Evolutionary conservation across 805 yeast genomes (phyloP).

Genomic region (Candida nanaspora): DNA sequence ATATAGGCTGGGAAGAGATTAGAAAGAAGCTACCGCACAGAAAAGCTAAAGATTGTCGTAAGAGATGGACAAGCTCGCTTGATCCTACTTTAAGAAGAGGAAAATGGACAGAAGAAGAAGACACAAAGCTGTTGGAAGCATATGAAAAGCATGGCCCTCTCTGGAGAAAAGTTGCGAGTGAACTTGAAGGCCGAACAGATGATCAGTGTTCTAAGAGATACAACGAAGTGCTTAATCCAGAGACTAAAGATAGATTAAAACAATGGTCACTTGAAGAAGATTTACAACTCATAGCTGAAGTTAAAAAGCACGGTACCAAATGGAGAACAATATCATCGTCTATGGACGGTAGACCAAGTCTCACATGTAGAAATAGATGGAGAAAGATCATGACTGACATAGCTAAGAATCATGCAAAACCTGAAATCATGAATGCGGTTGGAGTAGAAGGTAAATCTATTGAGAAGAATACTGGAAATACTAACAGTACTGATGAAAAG

Average conservation of each 20-base stretch:
- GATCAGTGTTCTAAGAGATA: slow-evolving; percentile 94
- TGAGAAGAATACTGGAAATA: slow-evolving; percentile 4
- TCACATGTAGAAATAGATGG: slow-evolving; percentile 92
- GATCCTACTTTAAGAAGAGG: slow-evolving; percentile 82
- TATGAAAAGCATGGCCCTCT: slow-evolving; percentile 65
- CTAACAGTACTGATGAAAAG: not conserved
- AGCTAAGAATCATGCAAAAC: slow-evolving; percentile 56
- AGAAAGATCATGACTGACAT: slow-evolving; percentile 75
- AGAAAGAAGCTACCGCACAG: slow-evolving; percentile 42
- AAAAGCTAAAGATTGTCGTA: slow-evolving; percentile 76
- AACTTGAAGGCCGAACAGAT: slow-evolving; percentile 80
- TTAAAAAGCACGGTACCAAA: slow-evolving; percentile 70
- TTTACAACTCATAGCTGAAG: slow-evolving; percentile 54
- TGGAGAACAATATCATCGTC: slow-evolving; percentile 78
- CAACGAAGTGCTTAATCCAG: slow-evolving; percentile 81
- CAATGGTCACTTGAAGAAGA: slow-evolving; percentile 82
- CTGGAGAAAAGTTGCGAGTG: slow-evolving; percentile 79
- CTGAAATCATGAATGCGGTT: slow-evolving; percentile 50
- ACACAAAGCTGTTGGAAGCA: slow-evolving; percentile 54
- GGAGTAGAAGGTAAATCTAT: slow-evolving; percentile 27
- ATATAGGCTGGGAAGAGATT: slow-evolving; percentile 57
- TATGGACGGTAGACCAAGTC: slow-evolving; percentile 74
- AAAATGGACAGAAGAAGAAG: slow-evolving; percentile 81
- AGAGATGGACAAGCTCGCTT: slow-evolving; percentile 80
- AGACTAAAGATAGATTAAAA: slow-evolving; percentile 64